phyloP scores from a whole-genome alignment of 2,329 filamentous ascomycete species.

The Aspergillus oerlinghausenensis region DNA sequence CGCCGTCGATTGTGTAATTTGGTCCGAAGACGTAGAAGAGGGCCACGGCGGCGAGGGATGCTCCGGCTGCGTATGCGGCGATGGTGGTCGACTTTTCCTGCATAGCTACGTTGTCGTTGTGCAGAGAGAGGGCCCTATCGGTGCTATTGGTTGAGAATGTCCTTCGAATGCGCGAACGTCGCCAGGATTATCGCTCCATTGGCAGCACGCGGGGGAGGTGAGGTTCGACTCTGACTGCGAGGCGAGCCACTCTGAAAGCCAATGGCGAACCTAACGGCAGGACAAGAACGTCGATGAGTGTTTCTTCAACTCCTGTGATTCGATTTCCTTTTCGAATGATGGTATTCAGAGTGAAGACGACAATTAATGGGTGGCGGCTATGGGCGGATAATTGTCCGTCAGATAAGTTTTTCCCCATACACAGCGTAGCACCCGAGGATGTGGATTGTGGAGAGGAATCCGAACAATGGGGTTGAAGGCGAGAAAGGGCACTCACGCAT shows the following conservation, averaged over 20 bases:
- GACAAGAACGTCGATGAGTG: neutral
- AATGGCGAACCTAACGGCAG: neutral
- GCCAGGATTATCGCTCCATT: neutral
- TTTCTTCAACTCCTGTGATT: neutral
- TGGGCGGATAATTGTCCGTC: neutral
- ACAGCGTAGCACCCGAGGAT: neutral
- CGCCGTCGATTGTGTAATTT: conserved; percentile 91
- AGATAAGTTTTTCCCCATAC: neutral
- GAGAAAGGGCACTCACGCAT: neutral
- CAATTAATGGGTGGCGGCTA: neutral
- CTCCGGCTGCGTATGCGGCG: conserved; percentile 90
- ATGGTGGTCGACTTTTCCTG: conserved; percentile 78
- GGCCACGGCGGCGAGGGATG: conserved; percentile 88
- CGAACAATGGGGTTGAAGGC: neutral
- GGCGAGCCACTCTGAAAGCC: neutral
- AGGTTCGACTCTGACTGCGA: neutral
- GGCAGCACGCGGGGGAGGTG: neutral
- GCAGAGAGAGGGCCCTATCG: neutral
- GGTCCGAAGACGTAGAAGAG: conserved; percentile 96
- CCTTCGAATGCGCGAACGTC: neutral
- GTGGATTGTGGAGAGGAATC: neutral
- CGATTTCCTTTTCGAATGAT: neutral
- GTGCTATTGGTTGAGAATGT: neutral
- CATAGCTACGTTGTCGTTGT: conserved; percentile 47
- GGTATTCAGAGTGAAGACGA: neutral